Conservation (phyloP, 352 stramenopile genomes). For the Globisporangium cylindrosporum region DNA sequence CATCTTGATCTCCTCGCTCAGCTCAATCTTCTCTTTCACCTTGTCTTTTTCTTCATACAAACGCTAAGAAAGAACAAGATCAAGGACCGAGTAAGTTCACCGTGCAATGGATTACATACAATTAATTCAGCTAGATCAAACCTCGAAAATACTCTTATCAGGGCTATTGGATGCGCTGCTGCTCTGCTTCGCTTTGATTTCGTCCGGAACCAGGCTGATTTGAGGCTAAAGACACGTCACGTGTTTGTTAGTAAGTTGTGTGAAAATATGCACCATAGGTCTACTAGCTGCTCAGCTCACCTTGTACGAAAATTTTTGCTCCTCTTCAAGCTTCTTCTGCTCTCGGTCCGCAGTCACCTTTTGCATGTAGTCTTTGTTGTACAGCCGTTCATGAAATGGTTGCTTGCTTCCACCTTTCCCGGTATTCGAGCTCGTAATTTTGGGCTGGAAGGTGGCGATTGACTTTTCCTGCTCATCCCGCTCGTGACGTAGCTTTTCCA, state of each 20-base stretch:
- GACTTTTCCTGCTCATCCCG: conserved; percentile 59
- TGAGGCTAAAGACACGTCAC: conserved; percentile 34
- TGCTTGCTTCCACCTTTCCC: conserved; percentile 32
- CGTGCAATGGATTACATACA: conserved; percentile 12
- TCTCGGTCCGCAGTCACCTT: conserved; percentile 61
- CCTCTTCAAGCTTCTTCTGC: conserved; percentile 69
- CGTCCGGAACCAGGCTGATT: conserved; percentile 48
- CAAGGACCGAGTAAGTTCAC: conserved; percentile 23
- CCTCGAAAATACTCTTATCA: conserved; percentile 78
- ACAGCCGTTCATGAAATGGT: conserved; percentile 74
- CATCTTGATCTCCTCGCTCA: conserved; percentile 59
- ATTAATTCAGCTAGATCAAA: conserved; percentile 23
- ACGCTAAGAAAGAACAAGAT: conserved; percentile 36
- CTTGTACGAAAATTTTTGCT: conserved; percentile 76
- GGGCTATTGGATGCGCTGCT: conserved; percentile 51
- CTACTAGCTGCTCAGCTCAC: conserved; percentile 25
- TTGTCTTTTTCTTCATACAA: conserved; percentile 80
- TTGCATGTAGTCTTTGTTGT: conserved; percentile 76
- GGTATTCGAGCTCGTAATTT: conserved; percentile 28
- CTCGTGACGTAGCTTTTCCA: conserved; percentile 68
- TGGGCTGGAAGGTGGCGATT: conserved; percentile 61
- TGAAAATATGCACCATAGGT: conserved; percentile 12
- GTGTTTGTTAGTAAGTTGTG: not conserved
- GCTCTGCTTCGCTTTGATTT: conserved; percentile 59
- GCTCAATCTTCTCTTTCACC: conserved; percentile 73